Evolutionary conservation across 2,329 filamentous ascomycete species (phyloP), one percentile per base, ranked within the genome.

Genomic region (Mycogone perniciosa): DNA sequence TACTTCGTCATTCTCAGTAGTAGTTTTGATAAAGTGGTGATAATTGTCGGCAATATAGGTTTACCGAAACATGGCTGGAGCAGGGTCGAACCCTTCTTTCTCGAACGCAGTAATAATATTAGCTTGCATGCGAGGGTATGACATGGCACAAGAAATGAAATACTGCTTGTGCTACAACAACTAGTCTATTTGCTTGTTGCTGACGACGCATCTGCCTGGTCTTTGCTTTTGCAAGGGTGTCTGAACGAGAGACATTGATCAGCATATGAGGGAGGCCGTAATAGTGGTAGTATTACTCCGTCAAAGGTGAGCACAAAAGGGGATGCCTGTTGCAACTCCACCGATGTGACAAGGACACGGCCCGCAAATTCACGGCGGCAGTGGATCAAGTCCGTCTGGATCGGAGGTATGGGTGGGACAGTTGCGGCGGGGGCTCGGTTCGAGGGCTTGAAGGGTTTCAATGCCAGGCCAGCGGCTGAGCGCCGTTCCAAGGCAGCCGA

Each of bases 301-400:
- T 20, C 20, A 20, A 20, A 20, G 20, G 20, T 20, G 20, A 20
- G 20, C 20, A 20, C 20, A 38, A 38, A 38, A 9, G 35, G 35
- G 35, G 35, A 20, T 27, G 31, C 31, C 26, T 38, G 33, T 37
- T 44, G 46, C 41, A 52, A 49, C 50, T 44, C 50, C 50, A 52
- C 50, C 42, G 33, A 38, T 31, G 45, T 48, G 42, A 52, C 50
- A 49, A 44, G 50, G 50, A 50, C 50, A 45, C 50, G 50, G 46
- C 41, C 50, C 50, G 46, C 50, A 34, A 50, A 39, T 47, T 41
- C 40, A 52, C 46, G 46, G 46, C 50, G 50, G 11, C 50, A 44
- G 50, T 52, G 50, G 46, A 45, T 50, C 50, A 45, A 50, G 29
- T 40, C 50, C 50, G 50, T 35, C 50, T 46, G 50, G 40, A 41